Conservation (phyloP, 1,284 basidiomycete genomes). For the Spongiforma sp. region DNA sequence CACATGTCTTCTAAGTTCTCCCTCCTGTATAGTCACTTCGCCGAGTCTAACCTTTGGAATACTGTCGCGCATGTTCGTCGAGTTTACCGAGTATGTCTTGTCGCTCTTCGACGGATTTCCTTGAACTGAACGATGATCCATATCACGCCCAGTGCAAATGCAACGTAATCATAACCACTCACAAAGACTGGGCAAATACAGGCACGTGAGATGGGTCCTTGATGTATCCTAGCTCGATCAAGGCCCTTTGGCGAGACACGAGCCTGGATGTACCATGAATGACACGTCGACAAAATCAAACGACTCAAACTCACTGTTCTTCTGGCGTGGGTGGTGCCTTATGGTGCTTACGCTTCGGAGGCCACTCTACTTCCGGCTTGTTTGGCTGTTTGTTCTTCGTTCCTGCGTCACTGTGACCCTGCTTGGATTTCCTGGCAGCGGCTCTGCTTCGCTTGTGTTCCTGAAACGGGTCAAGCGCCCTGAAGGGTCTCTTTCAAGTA, state of each 20-base stretch:
- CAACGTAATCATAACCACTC: slow-evolving; percentile 31
- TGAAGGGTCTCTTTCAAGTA: not conserved
- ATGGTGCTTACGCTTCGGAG: slow-evolving; percentile 65
- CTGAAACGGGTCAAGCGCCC: slow-evolving; percentile 22
- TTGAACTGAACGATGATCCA: slow-evolving; percentile 39
- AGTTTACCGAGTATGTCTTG: slow-evolving; percentile 48
- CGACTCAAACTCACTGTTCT: slow-evolving; percentile 49
- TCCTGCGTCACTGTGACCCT: slow-evolving; percentile 13
- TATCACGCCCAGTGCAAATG: not conserved
- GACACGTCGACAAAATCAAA: not conserved
- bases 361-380: slow-evolving; percentile 58
- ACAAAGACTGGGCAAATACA: slow-evolving; percentile 68
- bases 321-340: slow-evolving; percentile 51
- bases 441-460: slow-evolving; percentile 36
- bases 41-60: too few species aligned
- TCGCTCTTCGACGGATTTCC: slow-evolving; percentile 48
- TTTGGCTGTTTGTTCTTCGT: slow-evolving; percentile 23
- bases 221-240: slow-evolving; percentile 65
- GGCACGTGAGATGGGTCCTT: slow-evolving; percentile 53
- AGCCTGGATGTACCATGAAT: slow-evolving; percentile 44
- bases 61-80: slow-evolving; percentile 38
- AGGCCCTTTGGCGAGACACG: slow-evolving; percentile 55
- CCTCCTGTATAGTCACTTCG: too few species aligned
- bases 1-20: too few species aligned
- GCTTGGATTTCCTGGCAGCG: slow-evolving; percentile 33